Base-by-base conservation (phyloP, 2,329 filamentous ascomycete genomes). In the Cercospora beticola region DNA sequence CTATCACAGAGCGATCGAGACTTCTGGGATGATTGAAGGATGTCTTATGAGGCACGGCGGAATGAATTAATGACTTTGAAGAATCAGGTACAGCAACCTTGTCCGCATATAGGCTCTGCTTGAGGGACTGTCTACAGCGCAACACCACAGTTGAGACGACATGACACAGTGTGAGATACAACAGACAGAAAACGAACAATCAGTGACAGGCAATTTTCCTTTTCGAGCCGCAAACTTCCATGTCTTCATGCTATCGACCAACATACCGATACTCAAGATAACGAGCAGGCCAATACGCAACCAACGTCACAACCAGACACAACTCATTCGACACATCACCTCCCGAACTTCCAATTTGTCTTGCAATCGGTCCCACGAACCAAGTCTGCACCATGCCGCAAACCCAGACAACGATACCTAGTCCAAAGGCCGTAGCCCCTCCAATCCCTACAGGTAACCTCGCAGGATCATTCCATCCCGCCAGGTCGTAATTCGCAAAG, bases 311-410 rank as follows among this genome's bases (percentile, higher is more conserved):
- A 4, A 83, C 78, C 52, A 87, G 80, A 0, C 84, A 80, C 54
- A 88, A 78, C 80, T 87, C 80, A 70, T 86, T 86, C 9, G 83
- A 85, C 60, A 87, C 82, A 78, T 89, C 86, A 65, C 83, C 86
- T 21, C 86, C 86, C 73, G 82, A 80, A 5, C 82, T 83, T 0
- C 88, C 87, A 30, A 89, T 85, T 65, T 83, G 76, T 62, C 80
- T 81, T 2, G 86, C 87, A 67, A 90, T 78, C 0, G 89, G 89
- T 0, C 89, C 89, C 16, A 74, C 70, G 62, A 75, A 73, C 69
- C 67, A 66, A 49, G 75, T 76, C 70, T 76, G 69, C 8, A 74
- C 75, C 86, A 89, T 89, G 1, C 86, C 87, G 74, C 88, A 79
- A 23, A 86, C 79, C 79, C 85, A 87, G 7, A 78, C 78, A 5